phyloP scores from a whole-genome alignment of 2,329 filamentous ascomycete genomes.

The Dactylonectria macrodidyma region DNA sequence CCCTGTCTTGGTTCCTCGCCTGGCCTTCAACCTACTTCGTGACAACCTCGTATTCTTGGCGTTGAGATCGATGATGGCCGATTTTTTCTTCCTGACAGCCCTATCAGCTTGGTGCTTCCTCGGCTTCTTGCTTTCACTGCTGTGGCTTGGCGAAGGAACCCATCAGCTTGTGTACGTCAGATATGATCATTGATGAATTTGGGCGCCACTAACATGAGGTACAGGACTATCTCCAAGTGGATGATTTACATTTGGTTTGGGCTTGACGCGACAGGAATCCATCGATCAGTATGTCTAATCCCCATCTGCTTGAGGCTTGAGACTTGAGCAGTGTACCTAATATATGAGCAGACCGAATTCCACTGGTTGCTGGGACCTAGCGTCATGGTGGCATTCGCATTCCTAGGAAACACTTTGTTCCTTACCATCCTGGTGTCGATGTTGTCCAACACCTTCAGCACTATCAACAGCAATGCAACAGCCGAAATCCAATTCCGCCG shows the following conservation, averaged over 20 bases:
- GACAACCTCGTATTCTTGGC: constrained; percentile 89
- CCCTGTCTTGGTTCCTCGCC: constrained; percentile 81
- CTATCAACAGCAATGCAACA: constrained; percentile 81
- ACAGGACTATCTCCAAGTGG: constrained; percentile 84
- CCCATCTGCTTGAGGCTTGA: too few relatives aligned
- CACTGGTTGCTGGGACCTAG: constrained; percentile 85
- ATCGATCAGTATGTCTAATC: constrained; percentile 62
- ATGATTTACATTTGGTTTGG: constrained; percentile 97
- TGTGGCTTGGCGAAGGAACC: constrained; percentile 80
- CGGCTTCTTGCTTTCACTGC: constrained; percentile 84
- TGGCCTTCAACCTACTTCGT: constrained; percentile 87
- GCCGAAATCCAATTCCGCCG: constrained; percentile 89
- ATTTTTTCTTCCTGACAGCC: constrained; percentile 84
- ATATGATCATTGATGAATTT: background rate
- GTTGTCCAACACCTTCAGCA: constrained; percentile 87
- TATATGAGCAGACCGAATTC: constrained; percentile 70
- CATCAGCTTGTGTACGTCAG: constrained; percentile 70
- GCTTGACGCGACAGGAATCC: constrained; percentile 79
- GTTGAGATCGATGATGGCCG: constrained; percentile 86
- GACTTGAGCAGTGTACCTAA: constrained; percentile 19
- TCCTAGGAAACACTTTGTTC: constrained; percentile 89
- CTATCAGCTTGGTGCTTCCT: constrained; percentile 87
- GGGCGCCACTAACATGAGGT: constrained; percentile 26
- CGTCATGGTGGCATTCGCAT: constrained; percentile 87
- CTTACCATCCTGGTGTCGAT: constrained; percentile 92